phyloP scores from a whole-genome alignment of 1,284 basidiomycete genomes.

The Tilletia indica region DNA sequence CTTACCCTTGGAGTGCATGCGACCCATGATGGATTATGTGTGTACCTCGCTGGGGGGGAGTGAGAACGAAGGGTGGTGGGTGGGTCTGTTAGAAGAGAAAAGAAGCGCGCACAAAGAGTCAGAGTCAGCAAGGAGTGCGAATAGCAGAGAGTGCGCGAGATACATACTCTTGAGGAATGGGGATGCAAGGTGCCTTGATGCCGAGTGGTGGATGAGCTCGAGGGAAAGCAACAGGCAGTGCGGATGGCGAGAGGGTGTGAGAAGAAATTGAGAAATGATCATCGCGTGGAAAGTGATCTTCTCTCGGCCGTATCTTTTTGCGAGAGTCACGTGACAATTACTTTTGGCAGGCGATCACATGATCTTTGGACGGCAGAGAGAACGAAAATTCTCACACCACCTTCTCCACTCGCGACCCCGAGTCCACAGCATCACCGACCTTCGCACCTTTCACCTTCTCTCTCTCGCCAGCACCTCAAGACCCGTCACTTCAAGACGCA shows the following conservation, averaged over 20 bases:
- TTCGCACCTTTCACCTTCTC: background rate
- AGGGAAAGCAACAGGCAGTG: background rate
- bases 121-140: background rate
- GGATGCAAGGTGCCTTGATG: background rate
- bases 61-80: background rate
- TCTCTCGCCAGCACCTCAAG: background rate
- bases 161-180: conserved; percentile 8
- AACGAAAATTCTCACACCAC: background rate
- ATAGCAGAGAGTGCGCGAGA: background rate
- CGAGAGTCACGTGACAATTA: background rate
- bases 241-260: background rate
- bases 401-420: no score
- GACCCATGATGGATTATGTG: conserved; percentile 48
- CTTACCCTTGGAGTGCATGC: conserved; percentile 57
- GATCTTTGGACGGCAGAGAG: background rate
- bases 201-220: no score
- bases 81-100: background rate
- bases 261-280: background rate
- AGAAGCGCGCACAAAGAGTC: background rate
- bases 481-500: background rate
- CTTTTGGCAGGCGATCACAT: background rate
- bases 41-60: background rate
- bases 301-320: background rate
- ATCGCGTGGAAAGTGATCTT: background rate
- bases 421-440: no score